Evolutionary conservation across 2,329 filamentous ascomycete genomes (phyloP), one percentile per base, ranked within the genome.

Genomic region (Microdochium trichocladiopsis): DNA sequence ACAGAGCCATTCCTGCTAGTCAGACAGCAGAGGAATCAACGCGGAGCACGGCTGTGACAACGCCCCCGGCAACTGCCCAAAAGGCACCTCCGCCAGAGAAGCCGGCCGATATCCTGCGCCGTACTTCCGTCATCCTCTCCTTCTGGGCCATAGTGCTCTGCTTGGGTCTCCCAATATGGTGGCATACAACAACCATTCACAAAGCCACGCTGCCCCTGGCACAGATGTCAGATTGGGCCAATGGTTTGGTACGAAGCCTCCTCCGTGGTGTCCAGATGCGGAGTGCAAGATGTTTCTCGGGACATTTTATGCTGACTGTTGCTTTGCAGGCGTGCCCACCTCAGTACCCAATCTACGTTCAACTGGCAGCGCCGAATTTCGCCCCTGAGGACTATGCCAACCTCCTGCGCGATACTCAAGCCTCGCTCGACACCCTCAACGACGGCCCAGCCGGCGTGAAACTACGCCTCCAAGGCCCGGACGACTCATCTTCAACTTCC

Each of bases 131-230:
- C 50, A 84, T 99, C 56, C 68, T 88, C 56, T 93, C 93, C 9
- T 97, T 96, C 69, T 99, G 94, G 94, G 74, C 84, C 4, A 83
- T 97, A 36, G 89, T 95, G 6, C 66, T 95, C 6, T 79, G 87
- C 25, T 72, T 99, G 5, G 94, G 94, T 2, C 69, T 99, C 58
- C 94, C 94, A 53, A 86, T 95, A 80, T 99, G 94, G 94, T 95
- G 90, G 84, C 85, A 84, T 68, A 97, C 94, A 1, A 99, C 94
- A 3, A 87, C 88, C 0, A 95, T 97, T 52, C 92, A 95, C 68
- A 83, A 94, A 52, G 92, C 93, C 12, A 79, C 84, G 47, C 73
- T 99, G 60, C 94, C 94, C 4, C 69, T 96, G 59, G 80, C 87
- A 64, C 80, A 85, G 51, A 99, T 99, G 94, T 81, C 88, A 59